Conservation (phyloP, 2,329 filamentous ascomycete genomes). For the Botrytis porri region DNA sequence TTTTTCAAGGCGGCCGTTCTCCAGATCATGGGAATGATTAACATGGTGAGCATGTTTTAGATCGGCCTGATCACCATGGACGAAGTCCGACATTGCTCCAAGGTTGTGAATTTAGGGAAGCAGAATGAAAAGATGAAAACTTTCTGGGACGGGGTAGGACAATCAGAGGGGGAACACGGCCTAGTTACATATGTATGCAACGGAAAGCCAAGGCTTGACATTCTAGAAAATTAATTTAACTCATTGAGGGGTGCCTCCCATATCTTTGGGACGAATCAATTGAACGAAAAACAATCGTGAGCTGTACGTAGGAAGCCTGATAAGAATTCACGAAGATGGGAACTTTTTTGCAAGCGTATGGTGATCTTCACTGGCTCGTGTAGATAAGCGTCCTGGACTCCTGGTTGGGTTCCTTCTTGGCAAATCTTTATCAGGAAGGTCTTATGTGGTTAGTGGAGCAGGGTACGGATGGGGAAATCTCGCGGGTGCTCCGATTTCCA, state of each 20-base stretch:
- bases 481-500: constrained; percentile 5
- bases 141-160: constrained; percentile 8
- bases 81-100: constrained; percentile 28
- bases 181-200: constrained; percentile 22
- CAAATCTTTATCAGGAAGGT: constrained; percentile 19
- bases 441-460: constrained; percentile 8
- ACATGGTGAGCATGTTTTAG: constrained; percentile 26
- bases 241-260: not conserved
- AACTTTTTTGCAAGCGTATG: not conserved
- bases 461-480: constrained; percentile 5
- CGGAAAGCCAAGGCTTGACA: constrained; percentile 12
- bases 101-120: not conserved
- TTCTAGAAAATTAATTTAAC: constrained; percentile 12
- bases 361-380: constrained; percentile 9
- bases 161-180: constrained; percentile 5
- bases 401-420: constrained; percentile 15
- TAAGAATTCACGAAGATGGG: constrained; percentile 12
- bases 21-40: constrained; percentile 29
- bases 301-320: constrained; percentile 10
- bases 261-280: constrained; percentile 9
- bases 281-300: not conserved
- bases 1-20: constrained; percentile 26
- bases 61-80: constrained; percentile 34
- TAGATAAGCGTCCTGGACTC: constrained; percentile 20
- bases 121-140: constrained; percentile 9